Percentiles rank a stretch among this genome's conserved stretches.
These are phyloP conservation scores for Talaromyces verruculosus DNA, from an alignment of 2,329 filamentous ascomycete species.

Conservation along the genomic window DNA sequence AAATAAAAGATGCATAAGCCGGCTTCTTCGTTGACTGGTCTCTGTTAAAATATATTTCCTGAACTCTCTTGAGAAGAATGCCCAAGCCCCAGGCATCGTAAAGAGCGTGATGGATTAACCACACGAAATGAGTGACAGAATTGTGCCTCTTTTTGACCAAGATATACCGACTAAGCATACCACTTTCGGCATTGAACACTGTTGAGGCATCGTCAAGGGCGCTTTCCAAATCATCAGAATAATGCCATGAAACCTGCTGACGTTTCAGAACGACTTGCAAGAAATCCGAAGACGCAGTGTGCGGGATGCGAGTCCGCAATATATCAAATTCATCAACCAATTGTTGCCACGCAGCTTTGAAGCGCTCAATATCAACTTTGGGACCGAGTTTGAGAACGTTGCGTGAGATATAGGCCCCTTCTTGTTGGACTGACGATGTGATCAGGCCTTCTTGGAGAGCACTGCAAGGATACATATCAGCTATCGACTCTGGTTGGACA, in stretches of 20 bases:
- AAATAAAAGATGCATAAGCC: conserved; percentile 30
- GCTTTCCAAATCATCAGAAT: conserved; percentile 30
- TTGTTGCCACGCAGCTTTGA: conserved; percentile 50
- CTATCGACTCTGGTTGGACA: conserved; percentile 32
- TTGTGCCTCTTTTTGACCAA: conserved; percentile 33
- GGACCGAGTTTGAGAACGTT: conserved; percentile 44
- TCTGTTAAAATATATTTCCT: conserved; percentile 34
- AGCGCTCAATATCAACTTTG: conserved; percentile 41
- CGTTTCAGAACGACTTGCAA: conserved; percentile 44
- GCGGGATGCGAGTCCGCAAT: conserved; percentile 50
- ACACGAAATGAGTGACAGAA: conserved; percentile 44
- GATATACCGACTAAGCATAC: conserved; percentile 36
- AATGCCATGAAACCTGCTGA: conserved; percentile 37
- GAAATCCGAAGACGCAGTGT: conserved; percentile 39
- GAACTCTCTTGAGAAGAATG: conserved; percentile 39
- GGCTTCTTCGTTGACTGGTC: not conserved
- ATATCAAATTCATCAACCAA: conserved; percentile 49
- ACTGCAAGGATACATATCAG: conserved; percentile 47
- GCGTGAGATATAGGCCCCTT: conserved; percentile 52
- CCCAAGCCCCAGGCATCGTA: conserved; percentile 33
- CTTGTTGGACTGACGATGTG: conserved; percentile 49
- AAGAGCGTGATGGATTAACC: conserved; percentile 38
- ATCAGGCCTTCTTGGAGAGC: conserved; percentile 49
- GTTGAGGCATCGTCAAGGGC: conserved; percentile 29
- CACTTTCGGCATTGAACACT: conserved; percentile 38